A percentile compares a stretch with the other conserved stretches of the same genome.
Conservation (phyloP, 768 basidiomycete species). For the Suillus lakei region DNA sequence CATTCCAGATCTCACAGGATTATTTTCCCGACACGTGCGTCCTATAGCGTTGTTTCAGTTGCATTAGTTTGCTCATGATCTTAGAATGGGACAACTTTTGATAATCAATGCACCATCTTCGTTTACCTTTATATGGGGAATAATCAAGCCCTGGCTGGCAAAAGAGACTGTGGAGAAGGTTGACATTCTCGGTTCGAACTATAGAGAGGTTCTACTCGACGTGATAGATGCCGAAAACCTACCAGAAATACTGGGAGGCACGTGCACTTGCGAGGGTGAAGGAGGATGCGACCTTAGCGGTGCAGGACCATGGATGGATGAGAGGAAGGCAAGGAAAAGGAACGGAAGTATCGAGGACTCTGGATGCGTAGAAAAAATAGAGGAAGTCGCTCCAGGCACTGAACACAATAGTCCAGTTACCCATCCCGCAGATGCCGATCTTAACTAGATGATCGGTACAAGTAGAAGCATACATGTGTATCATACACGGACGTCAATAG, state of each 20-base stretch:
- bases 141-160: constrained; percentile 73
- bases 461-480: constrained; percentile 1
- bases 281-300: constrained; percentile 67
- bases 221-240: constrained; percentile 68
- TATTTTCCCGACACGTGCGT: constrained; percentile 79
- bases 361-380: neutral
- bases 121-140: constrained; percentile 74
- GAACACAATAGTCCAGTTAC: neutral
- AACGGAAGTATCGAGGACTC: neutral
- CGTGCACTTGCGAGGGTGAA: constrained; percentile 58
- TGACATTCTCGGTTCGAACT: constrained; percentile 66
- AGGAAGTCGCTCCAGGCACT: neutral
- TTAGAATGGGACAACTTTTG: constrained; percentile 72
- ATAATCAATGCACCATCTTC: constrained; percentile 76
- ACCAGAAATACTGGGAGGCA: constrained; percentile 64
- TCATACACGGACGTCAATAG: neutral
- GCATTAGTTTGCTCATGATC: neutral
- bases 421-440: constrained; percentile 7
- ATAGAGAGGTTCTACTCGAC: constrained; percentile 57
- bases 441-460: neutral
- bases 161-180: constrained; percentile 75
- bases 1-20: constrained; percentile 79
- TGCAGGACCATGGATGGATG: constrained; percentile 75
- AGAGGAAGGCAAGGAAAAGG: constrained; percentile 40
- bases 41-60: neutral